A percentile compares a stretch with the other conserved stretches of the same genome.
These are phyloP conservation scores for Wickerhamiella australiensis DNA, from an alignment of 805 yeast species.

Conservation along the genomic window DNA sequence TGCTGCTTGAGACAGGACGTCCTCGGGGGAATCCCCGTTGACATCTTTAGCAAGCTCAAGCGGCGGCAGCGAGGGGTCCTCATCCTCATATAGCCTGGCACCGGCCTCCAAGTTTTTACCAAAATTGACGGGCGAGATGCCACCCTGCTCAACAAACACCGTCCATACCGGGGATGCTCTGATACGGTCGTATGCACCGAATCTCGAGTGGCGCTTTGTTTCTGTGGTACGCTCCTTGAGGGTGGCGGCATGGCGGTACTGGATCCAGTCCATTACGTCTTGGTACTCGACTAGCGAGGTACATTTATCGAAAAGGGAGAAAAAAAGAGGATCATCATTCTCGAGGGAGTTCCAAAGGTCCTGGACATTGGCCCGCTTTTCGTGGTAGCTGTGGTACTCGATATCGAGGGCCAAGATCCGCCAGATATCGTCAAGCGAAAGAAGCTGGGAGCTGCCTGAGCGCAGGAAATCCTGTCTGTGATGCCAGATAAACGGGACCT, in stretches of 20 bases:
- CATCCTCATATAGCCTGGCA: constrained; percentile 57
- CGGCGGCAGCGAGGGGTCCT: constrained; percentile 53
- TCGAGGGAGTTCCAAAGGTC: constrained; percentile 43
- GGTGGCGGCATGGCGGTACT: constrained; percentile 54
- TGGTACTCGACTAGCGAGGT: constrained; percentile 66
- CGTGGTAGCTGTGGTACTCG: constrained; percentile 74
- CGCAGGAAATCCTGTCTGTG: constrained; percentile 84
- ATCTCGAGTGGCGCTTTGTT: constrained; percentile 33
- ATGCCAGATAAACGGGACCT: constrained; percentile 91
- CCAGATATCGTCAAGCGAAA: constrained; percentile 80
- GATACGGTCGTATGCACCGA: constrained; percentile 35
- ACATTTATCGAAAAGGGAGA: constrained; percentile 44
- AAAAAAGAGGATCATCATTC: constrained; percentile 24
- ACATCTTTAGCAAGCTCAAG: constrained; percentile 36
- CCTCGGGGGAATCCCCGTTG: constrained; percentile 27
- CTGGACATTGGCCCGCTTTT: constrained; percentile 54
- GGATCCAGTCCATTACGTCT: constrained; percentile 73
- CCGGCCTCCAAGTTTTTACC: constrained; percentile 70
- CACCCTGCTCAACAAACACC: constrained; percentile 60
- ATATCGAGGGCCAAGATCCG: constrained; percentile 73
- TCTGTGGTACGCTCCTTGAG: constrained; percentile 37
- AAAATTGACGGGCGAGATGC: constrained; percentile 54
- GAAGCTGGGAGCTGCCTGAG: constrained; percentile 19
- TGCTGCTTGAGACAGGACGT: constrained; percentile 62
- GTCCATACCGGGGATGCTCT: constrained; percentile 51